phyloP scores from a whole-genome alignment of 2,329 filamentous ascomycete genomes.

The Paraphoma sp. region DNA sequence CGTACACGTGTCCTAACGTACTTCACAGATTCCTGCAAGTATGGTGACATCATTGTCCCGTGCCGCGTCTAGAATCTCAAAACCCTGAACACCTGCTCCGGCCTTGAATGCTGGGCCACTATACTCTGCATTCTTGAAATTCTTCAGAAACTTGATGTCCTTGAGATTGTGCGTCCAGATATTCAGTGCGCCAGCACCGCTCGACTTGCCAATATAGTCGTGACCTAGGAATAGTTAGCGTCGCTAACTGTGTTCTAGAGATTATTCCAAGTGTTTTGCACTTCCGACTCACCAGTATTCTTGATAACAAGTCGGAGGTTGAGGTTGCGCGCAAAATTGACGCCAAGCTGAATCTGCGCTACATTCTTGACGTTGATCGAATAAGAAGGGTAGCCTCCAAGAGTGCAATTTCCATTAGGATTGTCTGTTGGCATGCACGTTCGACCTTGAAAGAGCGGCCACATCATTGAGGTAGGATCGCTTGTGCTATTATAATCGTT shows the following conservation, averaged over 20 bases:
- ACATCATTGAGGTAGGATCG: constrained; percentile 18
- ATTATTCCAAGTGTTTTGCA: no score
- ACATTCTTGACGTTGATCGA: constrained; percentile 10
- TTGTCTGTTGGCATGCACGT: constrained; percentile 15
- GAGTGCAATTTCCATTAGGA: constrained; percentile 15
- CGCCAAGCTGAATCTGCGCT: constrained; percentile 9
- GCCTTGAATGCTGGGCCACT: constrained; percentile 1
- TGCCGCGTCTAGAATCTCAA: neutral
- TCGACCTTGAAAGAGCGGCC: constrained; percentile 18
- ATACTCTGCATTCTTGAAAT: constrained; percentile 4
- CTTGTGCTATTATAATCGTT: neutral
- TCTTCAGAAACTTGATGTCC: constrained; percentile 13
- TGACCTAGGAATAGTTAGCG: constrained; percentile 1
- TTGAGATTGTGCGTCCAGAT: constrained; percentile 28
- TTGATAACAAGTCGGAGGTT: constrained; percentile 2
- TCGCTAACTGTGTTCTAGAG: no score
- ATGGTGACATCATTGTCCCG: neutral
- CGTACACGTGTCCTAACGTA: neutral
- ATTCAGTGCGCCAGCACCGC: constrained; percentile 14
- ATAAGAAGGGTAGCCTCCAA: constrained; percentile 11
- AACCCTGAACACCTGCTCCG: neutral
- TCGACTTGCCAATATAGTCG: constrained; percentile 19
- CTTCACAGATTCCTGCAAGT: neutral
- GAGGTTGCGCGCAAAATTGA: neutral
- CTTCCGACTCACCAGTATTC: constrained; percentile 15